phyloP scores from a whole-genome alignment of 345 rosid species.

The Salix udensis region DNA sequence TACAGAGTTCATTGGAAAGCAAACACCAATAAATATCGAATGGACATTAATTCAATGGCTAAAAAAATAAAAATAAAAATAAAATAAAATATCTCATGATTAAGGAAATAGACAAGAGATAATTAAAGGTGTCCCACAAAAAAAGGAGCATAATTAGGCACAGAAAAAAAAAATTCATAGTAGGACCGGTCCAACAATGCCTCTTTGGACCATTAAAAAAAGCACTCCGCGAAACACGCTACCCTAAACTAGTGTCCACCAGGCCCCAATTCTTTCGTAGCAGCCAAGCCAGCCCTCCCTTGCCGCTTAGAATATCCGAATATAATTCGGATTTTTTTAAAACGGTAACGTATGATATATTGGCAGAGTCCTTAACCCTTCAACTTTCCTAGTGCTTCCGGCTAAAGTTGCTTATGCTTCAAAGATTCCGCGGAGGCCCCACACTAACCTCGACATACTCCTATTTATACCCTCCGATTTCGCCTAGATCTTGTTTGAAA shows the following conservation, averaged over 20 bases:
- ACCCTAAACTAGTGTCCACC: background rate
- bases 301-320: conserved; percentile 23
- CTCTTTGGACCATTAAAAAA: too few relatives aligned
- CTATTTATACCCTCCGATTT: conserved; percentile 9
- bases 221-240: background rate
- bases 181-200: too few relatives aligned
- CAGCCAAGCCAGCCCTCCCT: background rate
- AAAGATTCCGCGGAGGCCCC: conserved; percentile 15
- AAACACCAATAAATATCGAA: too few relatives aligned
- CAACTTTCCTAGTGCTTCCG: background rate
- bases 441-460: background rate
- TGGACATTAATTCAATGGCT: too few relatives aligned
- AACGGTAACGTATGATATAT: background rate
- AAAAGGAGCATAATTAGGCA: background rate
- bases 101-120: background rate
- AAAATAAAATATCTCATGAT: background rate
- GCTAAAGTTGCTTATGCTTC: background rate
- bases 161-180: too few relatives aligned
- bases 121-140: background rate
- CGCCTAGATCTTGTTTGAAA: background rate
- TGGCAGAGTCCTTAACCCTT: background rate
- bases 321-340: background rate
- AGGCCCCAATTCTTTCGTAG: background rate
- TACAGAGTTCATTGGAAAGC: too few relatives aligned
- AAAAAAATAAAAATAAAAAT: too few relatives aligned